A percentile compares a stretch with the other conserved stretches of the same genome.
phyloP scores from a whole-genome alignment of 2,329 filamentous ascomycete genomes.

The Beauveria sp. region DNA sequence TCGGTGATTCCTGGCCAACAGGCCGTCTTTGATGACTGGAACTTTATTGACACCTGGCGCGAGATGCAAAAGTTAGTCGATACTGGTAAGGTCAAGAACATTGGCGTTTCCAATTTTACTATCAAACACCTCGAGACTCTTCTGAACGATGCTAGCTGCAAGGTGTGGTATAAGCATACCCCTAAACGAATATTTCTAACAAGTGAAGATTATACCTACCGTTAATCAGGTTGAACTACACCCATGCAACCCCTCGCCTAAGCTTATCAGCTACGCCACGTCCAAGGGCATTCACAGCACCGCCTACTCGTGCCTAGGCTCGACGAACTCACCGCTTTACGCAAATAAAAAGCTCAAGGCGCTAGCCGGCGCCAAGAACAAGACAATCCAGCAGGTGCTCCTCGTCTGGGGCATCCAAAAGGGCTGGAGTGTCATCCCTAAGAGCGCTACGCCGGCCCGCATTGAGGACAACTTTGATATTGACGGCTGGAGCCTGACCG shows the following conservation, averaged over 20 bases:
- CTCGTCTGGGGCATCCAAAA: constrained; percentile 75
- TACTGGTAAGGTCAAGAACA: constrained; percentile 66
- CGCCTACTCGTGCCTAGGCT: constrained; percentile 67
- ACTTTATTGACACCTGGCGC: constrained; percentile 72
- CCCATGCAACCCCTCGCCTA: constrained; percentile 73
- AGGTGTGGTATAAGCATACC: constrained; percentile 32
- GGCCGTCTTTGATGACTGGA: constrained; percentile 70
- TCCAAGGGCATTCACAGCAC: constrained; percentile 68
- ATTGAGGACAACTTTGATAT: constrained; percentile 71
- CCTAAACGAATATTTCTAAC: not conserved
- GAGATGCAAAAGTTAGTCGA: constrained; percentile 60
- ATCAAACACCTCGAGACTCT: constrained; percentile 71
- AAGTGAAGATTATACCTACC: constrained; percentile 46
- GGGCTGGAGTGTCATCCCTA: constrained; percentile 78
- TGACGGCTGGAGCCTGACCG: constrained; percentile 65
- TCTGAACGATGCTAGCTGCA: constrained; percentile 55
- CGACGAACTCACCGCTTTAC: constrained; percentile 61
- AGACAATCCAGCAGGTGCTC: constrained; percentile 67
- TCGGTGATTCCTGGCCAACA: constrained; percentile 55
- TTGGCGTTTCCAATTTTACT: constrained; percentile 74
- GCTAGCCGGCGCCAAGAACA: constrained; percentile 58
- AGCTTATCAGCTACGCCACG: constrained; percentile 65
- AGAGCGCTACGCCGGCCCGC: constrained; percentile 65
- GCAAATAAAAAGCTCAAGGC: constrained; percentile 56
- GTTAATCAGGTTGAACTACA: constrained; percentile 82